phyloP scores from a whole-genome alignment of 768 basidiomycete species.

The Collybiopsis confluens region DNA sequence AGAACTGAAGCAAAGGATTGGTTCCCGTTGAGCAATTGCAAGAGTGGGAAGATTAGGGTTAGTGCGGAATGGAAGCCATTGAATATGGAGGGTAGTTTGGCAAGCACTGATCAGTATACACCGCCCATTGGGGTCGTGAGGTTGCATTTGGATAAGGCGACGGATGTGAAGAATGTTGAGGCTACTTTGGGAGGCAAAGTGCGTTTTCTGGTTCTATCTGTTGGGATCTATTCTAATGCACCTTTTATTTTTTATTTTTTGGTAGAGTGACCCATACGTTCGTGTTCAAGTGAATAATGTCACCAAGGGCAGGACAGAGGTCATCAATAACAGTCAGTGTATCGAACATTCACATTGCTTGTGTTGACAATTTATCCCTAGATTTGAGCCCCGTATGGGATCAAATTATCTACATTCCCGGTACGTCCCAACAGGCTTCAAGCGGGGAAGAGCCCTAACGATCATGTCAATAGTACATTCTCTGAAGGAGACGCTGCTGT shows the following conservation, averaged over 20 bases:
- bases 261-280: slow-evolving; percentile 89
- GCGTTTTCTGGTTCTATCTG: background rate
- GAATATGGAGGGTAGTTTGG: slow-evolving; percentile 88
- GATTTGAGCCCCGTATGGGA: slow-evolving; percentile 95
- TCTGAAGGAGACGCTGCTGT: slow-evolving; percentile 54
- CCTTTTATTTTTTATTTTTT: background rate
- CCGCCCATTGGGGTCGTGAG: slow-evolving; percentile 92
- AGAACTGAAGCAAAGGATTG: slow-evolving; percentile 76
- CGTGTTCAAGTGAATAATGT: slow-evolving; percentile 77
- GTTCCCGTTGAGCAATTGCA: slow-evolving; percentile 82
- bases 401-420: slow-evolving; percentile 88
- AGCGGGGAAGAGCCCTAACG: too few relatives aligned
- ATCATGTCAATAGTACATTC: slow-evolving; percentile 61
- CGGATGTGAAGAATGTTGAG: slow-evolving; percentile 96
- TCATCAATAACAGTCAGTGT: slow-evolving; percentile 76
- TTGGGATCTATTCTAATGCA: background rate
- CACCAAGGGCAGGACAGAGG: slow-evolving; percentile 81
- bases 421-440: slow-evolving; percentile 29
- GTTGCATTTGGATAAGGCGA: slow-evolving; percentile 78
- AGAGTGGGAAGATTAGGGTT: slow-evolving; percentile 73
- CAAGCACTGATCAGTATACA: slow-evolving; percentile 76
- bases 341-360: background rate
- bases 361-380: slow-evolving; percentile 23
- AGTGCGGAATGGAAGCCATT: slow-evolving; percentile 93
- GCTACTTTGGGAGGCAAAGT: slow-evolving; percentile 88